These are phyloP conservation scores for Aspergillus cejpii DNA, from an alignment of 2,329 filamentous ascomycete genomes.

Conservation along the genomic window DNA sequence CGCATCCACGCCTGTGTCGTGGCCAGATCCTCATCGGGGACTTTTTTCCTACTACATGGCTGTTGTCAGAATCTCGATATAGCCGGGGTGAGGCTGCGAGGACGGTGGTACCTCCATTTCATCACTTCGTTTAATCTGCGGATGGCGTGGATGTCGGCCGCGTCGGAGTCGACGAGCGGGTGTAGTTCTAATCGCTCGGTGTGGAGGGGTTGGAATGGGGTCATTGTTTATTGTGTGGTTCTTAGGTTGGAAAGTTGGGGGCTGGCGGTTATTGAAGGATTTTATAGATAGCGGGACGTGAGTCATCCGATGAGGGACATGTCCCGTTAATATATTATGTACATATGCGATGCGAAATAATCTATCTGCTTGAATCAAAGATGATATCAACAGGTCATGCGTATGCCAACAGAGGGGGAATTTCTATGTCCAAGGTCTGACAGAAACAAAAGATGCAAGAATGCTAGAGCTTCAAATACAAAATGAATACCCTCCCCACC, in stretches of 20 bases:
- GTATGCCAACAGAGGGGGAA: not conserved
- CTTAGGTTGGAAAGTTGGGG: too few relatives aligned
- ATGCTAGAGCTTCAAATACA: conserved; percentile 2
- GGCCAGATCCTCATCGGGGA: conserved; percentile 5
- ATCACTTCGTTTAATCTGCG: conserved; percentile 7
- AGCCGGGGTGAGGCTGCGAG: not conserved
- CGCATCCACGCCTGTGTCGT: conserved; percentile 7
- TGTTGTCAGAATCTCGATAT: not conserved
- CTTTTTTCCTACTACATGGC: not conserved
- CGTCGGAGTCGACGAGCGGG: conserved; percentile 3
- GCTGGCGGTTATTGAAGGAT: too few relatives aligned
- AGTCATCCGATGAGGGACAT: not conserved
- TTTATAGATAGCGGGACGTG: too few relatives aligned
- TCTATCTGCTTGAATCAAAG: not conserved
- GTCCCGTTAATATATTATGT: too few relatives aligned
- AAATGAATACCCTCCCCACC: not conserved
- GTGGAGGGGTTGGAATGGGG: not conserved
- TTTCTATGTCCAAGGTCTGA: not conserved
- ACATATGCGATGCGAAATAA: not conserved
- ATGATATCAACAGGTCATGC: not conserved
- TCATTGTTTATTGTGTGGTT: not conserved
- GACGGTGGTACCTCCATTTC: conserved; percentile 10
- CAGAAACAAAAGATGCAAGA: not conserved
- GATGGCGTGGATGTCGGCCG: conserved; percentile 5
- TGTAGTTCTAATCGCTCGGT: conserved; percentile 9